Percentiles rank a stretch among this genome's conserved stretches.
These are phyloP conservation scores for Lasiodiplodia sp. DNA, from an alignment of 2,329 filamentous ascomycete genomes.

Conservation along the genomic window DNA sequence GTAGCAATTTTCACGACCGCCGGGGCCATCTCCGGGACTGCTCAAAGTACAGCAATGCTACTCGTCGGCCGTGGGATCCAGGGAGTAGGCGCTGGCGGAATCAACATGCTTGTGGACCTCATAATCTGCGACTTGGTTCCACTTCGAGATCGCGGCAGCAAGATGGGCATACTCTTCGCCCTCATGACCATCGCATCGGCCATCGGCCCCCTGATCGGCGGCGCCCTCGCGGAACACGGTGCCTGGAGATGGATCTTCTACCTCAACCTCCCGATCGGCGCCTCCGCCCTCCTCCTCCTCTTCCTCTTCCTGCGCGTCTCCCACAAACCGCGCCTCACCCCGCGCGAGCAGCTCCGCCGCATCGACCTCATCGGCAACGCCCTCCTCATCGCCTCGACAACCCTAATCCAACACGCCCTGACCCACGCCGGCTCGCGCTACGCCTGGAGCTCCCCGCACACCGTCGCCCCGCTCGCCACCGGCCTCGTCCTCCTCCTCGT, in stretches of 20 bases:
- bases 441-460: slow-evolving; percentile 43
- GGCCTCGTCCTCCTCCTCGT: slow-evolving; percentile 42
- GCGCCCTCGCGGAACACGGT: slow-evolving; percentile 40
- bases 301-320: slow-evolving; percentile 43
- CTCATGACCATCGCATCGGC: slow-evolving; percentile 38
- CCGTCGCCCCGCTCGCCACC: slow-evolving; percentile 49
- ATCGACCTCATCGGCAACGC: slow-evolving; percentile 42
- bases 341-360: slow-evolving; percentile 31
- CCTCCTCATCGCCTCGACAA: slow-evolving; percentile 47
- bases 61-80: slow-evolving; percentile 65
- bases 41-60: slow-evolving; percentile 54
- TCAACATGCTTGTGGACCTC: slow-evolving; percentile 55
- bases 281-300: slow-evolving; percentile 39
- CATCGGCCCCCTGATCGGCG: slow-evolving; percentile 42
- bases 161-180: slow-evolving; percentile 39
- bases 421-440: slow-evolving; percentile 46
- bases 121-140: slow-evolving; percentile 61
- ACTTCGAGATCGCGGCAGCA: slow-evolving; percentile 53
- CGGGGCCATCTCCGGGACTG: slow-evolving; percentile 60
- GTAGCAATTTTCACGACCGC: slow-evolving; percentile 60
- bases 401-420: slow-evolving; percentile 47
- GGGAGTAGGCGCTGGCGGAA: slow-evolving; percentile 59
- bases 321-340: slow-evolving; percentile 35
- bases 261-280: slow-evolving; percentile 51
- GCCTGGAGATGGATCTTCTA: slow-evolving; percentile 59